Percentiles rank a stretch among this genome's conserved stretches.
These are phyloP conservation scores for Fusarium setosum DNA, from an alignment of 2,329 filamentous ascomycete genomes.

Conservation along the genomic window DNA sequence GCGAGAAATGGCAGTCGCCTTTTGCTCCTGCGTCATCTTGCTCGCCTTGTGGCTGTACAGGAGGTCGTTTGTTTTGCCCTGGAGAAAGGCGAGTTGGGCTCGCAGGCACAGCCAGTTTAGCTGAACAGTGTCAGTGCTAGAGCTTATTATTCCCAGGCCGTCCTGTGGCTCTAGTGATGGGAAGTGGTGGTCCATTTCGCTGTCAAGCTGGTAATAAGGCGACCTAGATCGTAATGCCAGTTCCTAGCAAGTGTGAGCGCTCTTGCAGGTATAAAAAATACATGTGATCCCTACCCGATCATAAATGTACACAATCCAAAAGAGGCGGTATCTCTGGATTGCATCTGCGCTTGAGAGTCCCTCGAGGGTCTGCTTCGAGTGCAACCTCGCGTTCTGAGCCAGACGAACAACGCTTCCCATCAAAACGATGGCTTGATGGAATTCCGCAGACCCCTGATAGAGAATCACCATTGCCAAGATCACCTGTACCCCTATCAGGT, in stretches of 20 bases:
- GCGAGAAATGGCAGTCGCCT: neutral
- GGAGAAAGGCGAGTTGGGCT: constrained; percentile 31
- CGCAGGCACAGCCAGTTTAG: constrained; percentile 30
- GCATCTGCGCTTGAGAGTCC: neutral
- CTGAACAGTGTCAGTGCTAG: neutral
- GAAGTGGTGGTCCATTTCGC: constrained; percentile 49
- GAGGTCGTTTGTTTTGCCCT: constrained; percentile 33
- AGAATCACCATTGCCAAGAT: constrained; percentile 49
- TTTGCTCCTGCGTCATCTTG: constrained; percentile 10
- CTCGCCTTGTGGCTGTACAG: constrained; percentile 19
- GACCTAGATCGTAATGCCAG: constrained; percentile 48
- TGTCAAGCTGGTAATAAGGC: constrained; percentile 49
- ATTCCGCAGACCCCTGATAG: constrained; percentile 46
- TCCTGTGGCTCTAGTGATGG: constrained; percentile 23
- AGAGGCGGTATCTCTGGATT: constrained; percentile 46
- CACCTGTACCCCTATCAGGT: constrained; percentile 48
- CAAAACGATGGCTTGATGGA: constrained; percentile 46
- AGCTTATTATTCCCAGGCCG: constrained; percentile 20
- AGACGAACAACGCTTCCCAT: constrained; percentile 48
- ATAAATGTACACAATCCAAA: constrained; percentile 51
- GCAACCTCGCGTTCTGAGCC: constrained; percentile 47
- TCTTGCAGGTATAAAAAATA: fast-evolving
- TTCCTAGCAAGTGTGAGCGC: constrained; percentile 37
- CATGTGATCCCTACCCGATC: constrained; percentile 41
- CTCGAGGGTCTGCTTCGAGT: constrained; percentile 35